Conservation (phyloP, 2,329 filamentous ascomycete genomes). For the Verticillium nubilum region DNA sequence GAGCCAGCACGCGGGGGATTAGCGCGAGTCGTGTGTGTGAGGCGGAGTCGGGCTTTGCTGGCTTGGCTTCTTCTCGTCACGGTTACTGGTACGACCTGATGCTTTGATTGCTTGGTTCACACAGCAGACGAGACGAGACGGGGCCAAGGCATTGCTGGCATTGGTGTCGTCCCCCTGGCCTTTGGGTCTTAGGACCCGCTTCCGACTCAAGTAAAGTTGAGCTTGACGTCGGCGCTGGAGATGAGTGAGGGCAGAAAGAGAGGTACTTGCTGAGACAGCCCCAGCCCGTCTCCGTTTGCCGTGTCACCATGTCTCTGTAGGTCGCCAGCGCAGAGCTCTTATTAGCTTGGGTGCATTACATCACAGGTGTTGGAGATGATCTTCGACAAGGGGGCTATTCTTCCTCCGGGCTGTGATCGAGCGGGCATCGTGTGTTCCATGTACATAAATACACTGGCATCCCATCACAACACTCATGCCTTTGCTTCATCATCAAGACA, state of each 20-base stretch:
- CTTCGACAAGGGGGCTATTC: background rate
- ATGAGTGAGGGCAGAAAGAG: too few species aligned
- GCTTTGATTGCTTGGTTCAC: background rate
- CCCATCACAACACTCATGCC: background rate
- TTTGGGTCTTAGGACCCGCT: background rate
- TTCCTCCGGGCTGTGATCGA: background rate
- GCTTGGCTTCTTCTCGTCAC: background rate
- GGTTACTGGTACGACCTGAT: background rate
- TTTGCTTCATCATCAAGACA: background rate
- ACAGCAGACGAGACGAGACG: background rate
- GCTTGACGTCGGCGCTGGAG: background rate
- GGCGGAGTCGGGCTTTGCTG: slow-evolving; percentile 1
- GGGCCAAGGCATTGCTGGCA: slow-evolving; percentile 1
- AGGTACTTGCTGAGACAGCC: background rate
- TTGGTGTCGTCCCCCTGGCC: background rate
- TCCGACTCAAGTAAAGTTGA: background rate
- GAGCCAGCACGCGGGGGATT: background rate
- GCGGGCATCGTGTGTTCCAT: background rate
- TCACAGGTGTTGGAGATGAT: background rate
- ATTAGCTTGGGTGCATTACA: slow-evolving; percentile 1
- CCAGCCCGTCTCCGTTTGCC: background rate
- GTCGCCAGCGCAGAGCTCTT: background rate
- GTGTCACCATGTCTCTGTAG: background rate
- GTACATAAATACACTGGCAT: background rate
- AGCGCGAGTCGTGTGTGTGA: background rate